These are phyloP conservation scores for Leccinum variabile DNA, from an alignment of 1,284 basidiomycete genomes.

Conservation along the genomic window DNA sequence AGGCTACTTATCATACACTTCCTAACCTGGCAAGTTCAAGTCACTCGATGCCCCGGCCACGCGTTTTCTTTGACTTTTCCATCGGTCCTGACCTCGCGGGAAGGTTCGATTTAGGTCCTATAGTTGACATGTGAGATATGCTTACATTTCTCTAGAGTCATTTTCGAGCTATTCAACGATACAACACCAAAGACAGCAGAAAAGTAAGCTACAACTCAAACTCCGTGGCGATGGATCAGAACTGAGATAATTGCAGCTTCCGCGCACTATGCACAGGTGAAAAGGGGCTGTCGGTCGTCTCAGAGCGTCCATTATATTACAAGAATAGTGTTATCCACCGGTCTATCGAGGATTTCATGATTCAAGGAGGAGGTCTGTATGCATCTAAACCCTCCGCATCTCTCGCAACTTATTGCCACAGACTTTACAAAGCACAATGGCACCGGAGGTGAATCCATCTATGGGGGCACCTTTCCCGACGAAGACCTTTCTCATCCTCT, in stretches of 20 bases:
- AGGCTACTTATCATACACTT: background rate
- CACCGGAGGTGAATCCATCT: conserved; percentile 82
- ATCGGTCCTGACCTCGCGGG: conserved; percentile 55
- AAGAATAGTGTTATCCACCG: conserved; percentile 79
- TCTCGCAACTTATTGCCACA: conserved; percentile 28
- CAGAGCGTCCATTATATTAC: conserved; percentile 76
- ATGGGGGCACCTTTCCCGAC: conserved; percentile 71
- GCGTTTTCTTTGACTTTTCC: conserved; percentile 70
- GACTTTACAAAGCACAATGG: conserved; percentile 80
- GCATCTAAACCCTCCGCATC: background rate
- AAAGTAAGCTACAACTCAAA: conserved; percentile 56
- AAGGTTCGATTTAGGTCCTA: conserved; percentile 41
- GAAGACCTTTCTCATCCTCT: conserved; percentile 71
- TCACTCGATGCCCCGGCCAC: conserved; percentile 41
- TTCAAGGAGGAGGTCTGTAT: conserved; percentile 70
- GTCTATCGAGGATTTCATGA: conserved; percentile 86
- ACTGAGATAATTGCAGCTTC: conserved; percentile 55
- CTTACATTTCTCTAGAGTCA: conserved; percentile 46
- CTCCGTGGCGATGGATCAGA: background rate
- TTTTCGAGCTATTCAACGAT: conserved; percentile 82
- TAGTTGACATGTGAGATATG: background rate
- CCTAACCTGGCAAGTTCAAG: background rate
- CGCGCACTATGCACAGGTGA: conserved; percentile 88
- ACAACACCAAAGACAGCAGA: conserved; percentile 81
- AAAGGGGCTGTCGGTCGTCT: conserved; percentile 64